Evolutionary conservation across 345 rosid species (phyloP), one percentile per base, ranked within the genome.

Genomic region (Salix caprea): DNA sequence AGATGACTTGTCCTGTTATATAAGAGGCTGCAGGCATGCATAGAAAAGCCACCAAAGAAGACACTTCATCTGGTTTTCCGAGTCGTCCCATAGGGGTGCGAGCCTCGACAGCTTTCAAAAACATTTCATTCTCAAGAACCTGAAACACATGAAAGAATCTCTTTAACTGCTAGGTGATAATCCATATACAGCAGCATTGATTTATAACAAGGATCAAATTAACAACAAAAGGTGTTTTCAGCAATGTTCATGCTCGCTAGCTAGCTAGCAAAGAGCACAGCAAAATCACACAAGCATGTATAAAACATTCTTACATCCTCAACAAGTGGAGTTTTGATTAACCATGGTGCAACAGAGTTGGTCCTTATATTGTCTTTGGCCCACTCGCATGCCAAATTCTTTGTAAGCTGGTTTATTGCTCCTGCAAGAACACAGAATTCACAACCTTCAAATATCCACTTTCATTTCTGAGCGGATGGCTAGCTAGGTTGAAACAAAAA

Each of bases 301-400:
- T 2, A 16, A 10, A 9, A 11, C 11, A 42, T 36, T 32, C 32
- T 32, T 69, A 74, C 82, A 15, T n/a, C 21, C 32, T 74, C 75
- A 9, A 14, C 16, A 30, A 79, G 40, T 3, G 76, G 52, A 7
- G 82, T 80, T 75, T 2, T 30, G 60, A 76, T 75, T 8, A 64
- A 39, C 64, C 76, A 70, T 2, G 79, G 79, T 0, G 79, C 79
- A 75, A 80, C 76, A n/a, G 68, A 54, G 23, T 80, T 75, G 11
- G 18, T 66, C 60, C 79, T 74, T 39, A 79, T 75, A 44, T 79
- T 75, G 32, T 79, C 79, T 12, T 79, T 75, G 14, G 82, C 79
- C 82, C 82, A 70, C 48, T 79, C 82, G n/a, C 82, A 80, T 5
- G 82, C 68, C 64, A 80, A 21, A 36, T 75, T 75, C 61, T 14